Evolutionary conservation across 352 stramenopile genomes (phyloP).

Genomic region (Globisporangium splendens): DNA sequence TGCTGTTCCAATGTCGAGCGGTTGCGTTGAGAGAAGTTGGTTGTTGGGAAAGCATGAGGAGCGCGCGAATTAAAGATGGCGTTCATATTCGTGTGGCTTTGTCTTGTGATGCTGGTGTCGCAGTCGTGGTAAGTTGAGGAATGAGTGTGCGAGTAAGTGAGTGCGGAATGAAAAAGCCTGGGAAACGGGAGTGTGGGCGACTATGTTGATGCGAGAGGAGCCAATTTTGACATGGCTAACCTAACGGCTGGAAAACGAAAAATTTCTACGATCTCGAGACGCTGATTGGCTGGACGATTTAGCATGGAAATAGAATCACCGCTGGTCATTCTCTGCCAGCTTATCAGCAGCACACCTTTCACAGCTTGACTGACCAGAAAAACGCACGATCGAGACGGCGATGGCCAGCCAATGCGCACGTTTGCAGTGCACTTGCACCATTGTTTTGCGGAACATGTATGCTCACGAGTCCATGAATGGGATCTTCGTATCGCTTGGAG

Average conservation of each 20-base stretch:
- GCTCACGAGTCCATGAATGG: no score
- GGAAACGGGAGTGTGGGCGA: neutral
- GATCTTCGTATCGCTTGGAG: no score
- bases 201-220: neutral
- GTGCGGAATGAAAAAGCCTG: neutral
- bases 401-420: no score
- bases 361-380: no score
- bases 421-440: no score
- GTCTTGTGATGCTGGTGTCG: neutral
- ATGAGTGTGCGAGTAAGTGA: neutral
- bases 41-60: neutral
- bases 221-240: neutral
- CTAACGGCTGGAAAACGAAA: no score
- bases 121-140: slow-evolving; percentile 4
- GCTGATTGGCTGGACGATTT: slow-evolving; percentile 6
- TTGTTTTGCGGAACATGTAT: no score
- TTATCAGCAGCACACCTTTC: no score
- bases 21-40: neutral
- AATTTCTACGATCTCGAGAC: slow-evolving; percentile 9
- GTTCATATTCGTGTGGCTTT: slow-evolving; percentile 4
- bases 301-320: slow-evolving; percentile 1
- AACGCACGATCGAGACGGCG: no score
- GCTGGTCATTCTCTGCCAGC: no score
- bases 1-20: neutral
- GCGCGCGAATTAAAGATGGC: slow-evolving; percentile 4